phyloP scores from a whole-genome alignment of 345 rosid genomes.

The Chamaenerion angustifolium region DNA sequence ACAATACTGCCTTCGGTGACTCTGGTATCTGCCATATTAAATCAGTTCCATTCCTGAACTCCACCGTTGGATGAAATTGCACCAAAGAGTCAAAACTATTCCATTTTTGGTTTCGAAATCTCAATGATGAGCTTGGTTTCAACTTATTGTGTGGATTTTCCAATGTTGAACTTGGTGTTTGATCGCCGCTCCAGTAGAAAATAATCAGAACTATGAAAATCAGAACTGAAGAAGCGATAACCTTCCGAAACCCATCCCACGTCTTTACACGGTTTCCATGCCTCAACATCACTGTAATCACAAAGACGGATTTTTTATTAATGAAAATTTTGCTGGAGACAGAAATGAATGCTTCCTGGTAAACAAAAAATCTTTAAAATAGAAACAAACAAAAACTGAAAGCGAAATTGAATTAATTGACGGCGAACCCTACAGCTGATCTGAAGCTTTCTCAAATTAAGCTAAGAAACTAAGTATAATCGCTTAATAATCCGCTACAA shows the following conservation, averaged over 20 bases:
- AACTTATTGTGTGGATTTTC: too few species aligned
- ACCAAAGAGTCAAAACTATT: slow-evolving; percentile 18
- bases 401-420: neutral
- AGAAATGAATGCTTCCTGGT: too few species aligned
- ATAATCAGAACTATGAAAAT: slow-evolving; percentile 9
- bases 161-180: too few species aligned
- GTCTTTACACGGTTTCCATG: slow-evolving; percentile 31
- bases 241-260: slow-evolving; percentile 22
- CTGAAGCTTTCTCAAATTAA: too few species aligned
- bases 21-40: slow-evolving; percentile 69
- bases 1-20: slow-evolving; percentile 66
- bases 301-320: neutral
- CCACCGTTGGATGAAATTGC: slow-evolving; percentile 33
- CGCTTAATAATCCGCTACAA: too few species aligned
- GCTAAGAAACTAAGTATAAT: too few species aligned
- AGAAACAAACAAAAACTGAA: neutral
- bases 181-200: slow-evolving; percentile 1
- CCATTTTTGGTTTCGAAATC: slow-evolving; percentile 17
- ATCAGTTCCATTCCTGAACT: slow-evolving; percentile 58
- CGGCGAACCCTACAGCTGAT: too few species aligned
- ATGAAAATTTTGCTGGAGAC: neutral
- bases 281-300: slow-evolving; percentile 42
- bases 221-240: too few species aligned
- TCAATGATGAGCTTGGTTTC: slow-evolving; percentile 14
- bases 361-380: too few species aligned